These are phyloP conservation scores for Ophiostoma quercus DNA, from an alignment of 2,329 filamentous ascomycete genomes.

Conservation along the genomic window DNA sequence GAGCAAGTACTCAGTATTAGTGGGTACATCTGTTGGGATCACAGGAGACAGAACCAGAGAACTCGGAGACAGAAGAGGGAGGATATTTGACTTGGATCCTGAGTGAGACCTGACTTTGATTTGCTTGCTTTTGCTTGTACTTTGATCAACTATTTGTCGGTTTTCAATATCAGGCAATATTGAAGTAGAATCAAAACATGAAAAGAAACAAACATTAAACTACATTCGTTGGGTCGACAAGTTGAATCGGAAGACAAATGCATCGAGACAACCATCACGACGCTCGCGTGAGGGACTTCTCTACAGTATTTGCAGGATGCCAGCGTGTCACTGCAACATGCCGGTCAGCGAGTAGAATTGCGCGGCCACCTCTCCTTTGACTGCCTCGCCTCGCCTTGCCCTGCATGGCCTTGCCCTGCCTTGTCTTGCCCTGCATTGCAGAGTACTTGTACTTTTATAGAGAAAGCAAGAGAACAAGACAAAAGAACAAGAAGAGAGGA, in stretches of 20 bases:
- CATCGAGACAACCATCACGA: no score
- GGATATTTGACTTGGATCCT: neutral
- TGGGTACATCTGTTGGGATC: neutral
- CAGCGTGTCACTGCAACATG: neutral
- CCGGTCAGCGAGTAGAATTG: neutral
- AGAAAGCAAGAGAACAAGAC: neutral
- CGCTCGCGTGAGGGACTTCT: neutral
- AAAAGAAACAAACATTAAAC: no score
- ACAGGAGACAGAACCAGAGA: no score
- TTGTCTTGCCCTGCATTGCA: neutral
- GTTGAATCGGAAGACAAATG: neutral
- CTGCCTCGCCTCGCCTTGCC: conserved; percentile 6
- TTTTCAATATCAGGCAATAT: neutral
- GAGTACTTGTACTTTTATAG: neutral
- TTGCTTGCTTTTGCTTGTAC: neutral
- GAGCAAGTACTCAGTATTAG: neutral
- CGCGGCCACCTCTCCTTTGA: neutral
- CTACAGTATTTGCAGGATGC: neutral
- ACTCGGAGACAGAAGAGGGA: neutral
- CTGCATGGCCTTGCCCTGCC: neutral
- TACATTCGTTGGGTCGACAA: neutral
- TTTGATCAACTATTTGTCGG: no score
- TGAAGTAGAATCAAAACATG: neutral
- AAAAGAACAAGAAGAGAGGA: no score
- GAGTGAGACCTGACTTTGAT: neutral